These are phyloP conservation scores for Nicotiana noctiflora DNA, from an alignment of 257 asterid species.

Conservation along the genomic window DNA sequence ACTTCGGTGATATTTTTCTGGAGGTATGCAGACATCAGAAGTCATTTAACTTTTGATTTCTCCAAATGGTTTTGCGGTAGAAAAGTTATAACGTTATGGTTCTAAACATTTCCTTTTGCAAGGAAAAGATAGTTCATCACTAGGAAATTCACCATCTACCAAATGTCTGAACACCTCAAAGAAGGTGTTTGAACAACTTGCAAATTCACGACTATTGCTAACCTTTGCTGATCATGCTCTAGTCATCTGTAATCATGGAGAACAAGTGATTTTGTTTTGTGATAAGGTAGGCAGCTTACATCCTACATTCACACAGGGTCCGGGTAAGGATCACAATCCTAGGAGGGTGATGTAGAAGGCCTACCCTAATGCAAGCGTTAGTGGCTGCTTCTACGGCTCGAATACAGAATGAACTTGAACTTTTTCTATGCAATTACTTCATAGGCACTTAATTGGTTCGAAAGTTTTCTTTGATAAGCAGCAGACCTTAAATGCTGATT, in stretches of 20 bases:
- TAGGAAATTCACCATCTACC: not conserved
- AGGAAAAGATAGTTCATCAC: not conserved
- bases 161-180: not conserved
- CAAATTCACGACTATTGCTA: not conserved
- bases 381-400: too few relatives aligned
- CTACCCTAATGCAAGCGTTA: too few relatives aligned
- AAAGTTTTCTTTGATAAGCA: not conserved
- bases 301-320: too few relatives aligned
- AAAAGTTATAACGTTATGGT: not conserved
- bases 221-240: not conserved
- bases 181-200: not conserved
- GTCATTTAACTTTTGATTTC: not conserved
- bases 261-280: not conserved
- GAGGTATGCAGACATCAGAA: too few relatives aligned
- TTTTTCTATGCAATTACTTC: not conserved
- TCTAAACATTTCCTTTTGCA: not conserved
- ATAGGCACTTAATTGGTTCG: not conserved
- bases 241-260: not conserved
- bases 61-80: not conserved
- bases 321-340: too few relatives aligned
- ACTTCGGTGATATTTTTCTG: conserved; percentile 75
- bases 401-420: not conserved
- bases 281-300: too few relatives aligned
- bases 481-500: not conserved
- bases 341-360: too few relatives aligned